Conservation (phyloP, 2,329 filamentous ascomycete genomes). For the Arachnopeziza araneosa region DNA sequence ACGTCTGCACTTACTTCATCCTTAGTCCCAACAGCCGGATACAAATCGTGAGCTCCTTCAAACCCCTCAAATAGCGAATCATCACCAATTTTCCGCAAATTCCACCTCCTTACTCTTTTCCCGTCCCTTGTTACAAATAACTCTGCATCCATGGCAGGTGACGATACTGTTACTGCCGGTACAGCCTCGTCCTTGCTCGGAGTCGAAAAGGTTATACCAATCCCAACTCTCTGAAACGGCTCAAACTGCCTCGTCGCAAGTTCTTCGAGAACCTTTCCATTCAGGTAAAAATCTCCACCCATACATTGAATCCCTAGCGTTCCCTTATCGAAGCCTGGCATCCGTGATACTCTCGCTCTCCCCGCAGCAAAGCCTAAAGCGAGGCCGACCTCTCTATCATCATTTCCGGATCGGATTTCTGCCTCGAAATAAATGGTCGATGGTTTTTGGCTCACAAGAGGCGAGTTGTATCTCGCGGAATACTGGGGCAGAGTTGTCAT, state of each 20-base stretch:
- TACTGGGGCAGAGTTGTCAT: background rate
- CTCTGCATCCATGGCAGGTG: background rate
- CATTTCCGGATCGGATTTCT: background rate
- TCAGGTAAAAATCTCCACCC: background rate
- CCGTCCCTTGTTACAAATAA: background rate
- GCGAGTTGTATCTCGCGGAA: background rate
- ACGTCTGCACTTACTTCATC: background rate
- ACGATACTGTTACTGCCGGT: background rate
- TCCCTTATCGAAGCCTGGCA: background rate
- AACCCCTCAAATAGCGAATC: background rate
- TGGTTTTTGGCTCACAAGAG: background rate
- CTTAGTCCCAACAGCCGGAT: background rate
- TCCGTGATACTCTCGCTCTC: background rate
- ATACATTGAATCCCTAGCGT: background rate
- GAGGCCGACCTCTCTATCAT: background rate
- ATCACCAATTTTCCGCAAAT: background rate
- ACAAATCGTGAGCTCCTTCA: background rate
- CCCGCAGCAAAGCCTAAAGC: background rate
- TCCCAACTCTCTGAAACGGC: background rate
- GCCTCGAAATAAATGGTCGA: background rate
- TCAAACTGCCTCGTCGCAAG: background rate
- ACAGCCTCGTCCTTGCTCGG: background rate
- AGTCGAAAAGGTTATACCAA: background rate
- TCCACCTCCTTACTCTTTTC: background rate
- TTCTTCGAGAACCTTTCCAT: background rate